Percentiles rank a stretch among this genome's conserved stretches.
phyloP scores from a whole-genome alignment of 139 green algal genomes.

The Chlorella sorokiniana region DNA sequence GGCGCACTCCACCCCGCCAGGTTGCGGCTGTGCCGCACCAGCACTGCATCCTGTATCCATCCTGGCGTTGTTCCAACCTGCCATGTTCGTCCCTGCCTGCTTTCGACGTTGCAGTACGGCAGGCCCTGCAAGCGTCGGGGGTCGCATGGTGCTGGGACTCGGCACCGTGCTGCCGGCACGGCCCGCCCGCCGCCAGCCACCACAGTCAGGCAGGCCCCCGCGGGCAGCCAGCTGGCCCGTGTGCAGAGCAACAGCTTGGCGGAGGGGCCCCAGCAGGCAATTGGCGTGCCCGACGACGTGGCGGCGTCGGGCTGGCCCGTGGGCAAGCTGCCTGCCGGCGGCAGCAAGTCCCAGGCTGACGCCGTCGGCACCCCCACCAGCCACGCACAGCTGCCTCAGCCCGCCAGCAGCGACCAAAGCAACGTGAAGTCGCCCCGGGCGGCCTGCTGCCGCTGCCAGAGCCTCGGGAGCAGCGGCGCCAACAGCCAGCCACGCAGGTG shows the following conservation, averaged over 20 bases:
- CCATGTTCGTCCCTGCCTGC: no score
- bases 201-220: no score
- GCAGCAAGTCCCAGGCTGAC: background rate
- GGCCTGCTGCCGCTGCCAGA: background rate
- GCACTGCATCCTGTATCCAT: no score
- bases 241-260: slow-evolving; percentile 10
- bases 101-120: background rate
- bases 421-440: background rate
- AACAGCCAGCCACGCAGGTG: background rate
- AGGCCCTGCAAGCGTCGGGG: background rate
- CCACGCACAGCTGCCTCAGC: background rate
- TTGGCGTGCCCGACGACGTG: background rate
- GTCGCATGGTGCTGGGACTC: slow-evolving; percentile 1
- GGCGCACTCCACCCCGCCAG: background rate
- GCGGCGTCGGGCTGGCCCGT: background rate
- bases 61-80: no score
- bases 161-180: background rate
- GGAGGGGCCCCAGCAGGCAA: background rate
- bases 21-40: background rate
- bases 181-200: no score
- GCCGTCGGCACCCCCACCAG: background rate
- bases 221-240: background rate
- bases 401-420: background rate
- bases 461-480: background rate
- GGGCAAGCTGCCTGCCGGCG: background rate